Evolutionary conservation across 805 yeast species (phyloP).

Genomic region (Kodamaea kaohsiungensis): DNA sequence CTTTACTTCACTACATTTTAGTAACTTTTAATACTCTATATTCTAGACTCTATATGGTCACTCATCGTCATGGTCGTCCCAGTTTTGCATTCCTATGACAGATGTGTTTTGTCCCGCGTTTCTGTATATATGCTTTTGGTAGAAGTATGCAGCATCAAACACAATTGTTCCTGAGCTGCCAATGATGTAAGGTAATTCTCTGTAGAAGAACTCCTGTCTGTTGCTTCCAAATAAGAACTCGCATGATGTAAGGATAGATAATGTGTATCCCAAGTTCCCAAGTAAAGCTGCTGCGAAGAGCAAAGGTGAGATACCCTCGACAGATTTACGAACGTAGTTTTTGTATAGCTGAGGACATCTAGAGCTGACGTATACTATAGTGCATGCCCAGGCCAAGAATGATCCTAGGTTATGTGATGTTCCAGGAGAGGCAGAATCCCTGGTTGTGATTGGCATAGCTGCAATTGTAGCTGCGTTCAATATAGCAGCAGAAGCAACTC

Average conservation of each 20-base stretch:
- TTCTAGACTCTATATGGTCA: not conserved
- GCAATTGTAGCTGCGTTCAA: slow-evolving; percentile 15
- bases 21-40: not conserved
- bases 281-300: slow-evolving; percentile 75
- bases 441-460: slow-evolving; percentile 12
- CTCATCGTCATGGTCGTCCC: slow-evolving; percentile 1
- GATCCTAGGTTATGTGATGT: slow-evolving; percentile 13
- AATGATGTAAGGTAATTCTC: slow-evolving; percentile 77
- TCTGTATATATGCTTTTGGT: slow-evolving; percentile 49
- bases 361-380: slow-evolving; percentile 70
- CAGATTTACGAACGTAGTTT: slow-evolving; percentile 76
- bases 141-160: slow-evolving; percentile 72
- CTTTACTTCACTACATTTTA: not conserved
- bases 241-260: slow-evolving; percentile 71
- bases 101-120: slow-evolving; percentile 9
- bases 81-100: slow-evolving; percentile 11
- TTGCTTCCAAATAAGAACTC: slow-evolving; percentile 39
- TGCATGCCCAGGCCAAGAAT: slow-evolving; percentile 75
- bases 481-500: slow-evolving; percentile 13
- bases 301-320: slow-evolving; percentile 81
- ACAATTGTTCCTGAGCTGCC: slow-evolving; percentile 86
- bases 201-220: slow-evolving; percentile 49
- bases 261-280: slow-evolving; percentile 76
- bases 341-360: slow-evolving; percentile 83
- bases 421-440: not conserved